Conservation (phyloP, 257 asterid genomes). For the Mitragyna speciosa region DNA sequence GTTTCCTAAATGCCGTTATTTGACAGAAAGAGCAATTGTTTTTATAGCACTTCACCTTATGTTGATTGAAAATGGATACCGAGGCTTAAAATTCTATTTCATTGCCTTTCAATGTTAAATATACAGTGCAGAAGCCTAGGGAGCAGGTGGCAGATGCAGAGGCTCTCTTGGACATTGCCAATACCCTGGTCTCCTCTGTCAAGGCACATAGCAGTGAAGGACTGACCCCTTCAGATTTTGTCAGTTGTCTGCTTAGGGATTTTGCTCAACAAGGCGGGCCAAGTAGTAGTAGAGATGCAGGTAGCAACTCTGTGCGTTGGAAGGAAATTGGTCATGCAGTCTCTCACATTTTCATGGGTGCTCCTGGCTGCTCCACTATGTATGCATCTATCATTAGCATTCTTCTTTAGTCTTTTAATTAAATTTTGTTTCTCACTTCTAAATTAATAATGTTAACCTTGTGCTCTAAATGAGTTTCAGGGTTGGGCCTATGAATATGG, state of each 20-base stretch:
- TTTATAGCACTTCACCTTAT: not conserved
- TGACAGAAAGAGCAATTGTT: too few relatives aligned
- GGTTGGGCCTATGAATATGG: slow-evolving; percentile 93
- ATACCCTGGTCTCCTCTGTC: slow-evolving; percentile 77
- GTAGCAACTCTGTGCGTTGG: slow-evolving; percentile 55
- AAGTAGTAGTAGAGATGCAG: slow-evolving; percentile 46
- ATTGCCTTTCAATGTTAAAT: not conserved
- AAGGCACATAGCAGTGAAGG: slow-evolving; percentile 73
- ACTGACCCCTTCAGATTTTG: slow-evolving; percentile 71
- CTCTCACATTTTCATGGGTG: slow-evolving; percentile 60
- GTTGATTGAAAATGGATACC: not conserved
- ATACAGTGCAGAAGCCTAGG: slow-evolving; percentile 75
- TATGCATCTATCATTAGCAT: slow-evolving; percentile 25
- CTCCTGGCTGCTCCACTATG: slow-evolving; percentile 84
- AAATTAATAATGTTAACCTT: not conserved
- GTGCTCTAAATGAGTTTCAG: slow-evolving; percentile 30
- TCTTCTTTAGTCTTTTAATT: not conserved
- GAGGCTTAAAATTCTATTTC: not conserved
- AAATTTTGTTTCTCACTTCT: slow-evolving; percentile 8
- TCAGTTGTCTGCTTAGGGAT: slow-evolving; percentile 64
- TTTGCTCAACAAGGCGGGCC: slow-evolving; percentile 57
- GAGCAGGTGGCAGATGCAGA: slow-evolving; percentile 98
- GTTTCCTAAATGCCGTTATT: too few relatives aligned
- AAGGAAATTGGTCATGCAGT: slow-evolving; percentile 62
- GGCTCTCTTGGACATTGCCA: slow-evolving; percentile 82